Conservation (phyloP, 106 monocot genomes). For the Triglochin maritima region DNA sequence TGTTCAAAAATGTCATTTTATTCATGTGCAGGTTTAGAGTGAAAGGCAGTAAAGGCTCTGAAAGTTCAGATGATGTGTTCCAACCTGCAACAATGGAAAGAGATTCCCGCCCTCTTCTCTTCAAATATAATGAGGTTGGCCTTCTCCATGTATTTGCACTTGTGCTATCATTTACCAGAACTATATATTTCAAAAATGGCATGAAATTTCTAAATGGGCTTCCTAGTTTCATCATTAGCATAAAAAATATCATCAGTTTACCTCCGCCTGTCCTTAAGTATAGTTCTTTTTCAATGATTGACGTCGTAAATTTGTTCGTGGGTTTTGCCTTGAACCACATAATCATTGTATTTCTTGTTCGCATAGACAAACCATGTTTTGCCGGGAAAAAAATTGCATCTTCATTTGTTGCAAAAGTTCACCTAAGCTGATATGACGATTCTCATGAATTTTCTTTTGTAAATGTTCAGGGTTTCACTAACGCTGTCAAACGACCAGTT, state of each 20-base stretch:
- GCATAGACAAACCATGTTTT: not conserved
- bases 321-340: not conserved
- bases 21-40: slow-evolving; percentile 36
- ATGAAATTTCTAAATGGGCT: too few species aligned
- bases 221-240: too few species aligned
- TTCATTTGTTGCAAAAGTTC: not conserved
- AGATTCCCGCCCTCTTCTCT: slow-evolving; percentile 65
- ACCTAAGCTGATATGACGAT: not conserved
- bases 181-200: too few species aligned
- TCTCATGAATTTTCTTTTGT: not conserved
- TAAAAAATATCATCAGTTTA: too few species aligned
- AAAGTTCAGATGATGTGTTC: slow-evolving; percentile 6
- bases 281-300: too few species aligned
- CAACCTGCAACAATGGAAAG: slow-evolving; percentile 40
- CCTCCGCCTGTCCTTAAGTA: too few species aligned
- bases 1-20: too few species aligned
- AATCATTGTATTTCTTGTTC: too few species aligned
- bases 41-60: slow-evolving; percentile 24
- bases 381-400: not conserved
- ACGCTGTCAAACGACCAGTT: slow-evolving; percentile 84
- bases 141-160: not conserved
- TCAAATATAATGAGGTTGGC: slow-evolving; percentile 90
- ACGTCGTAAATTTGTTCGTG: too few species aligned
- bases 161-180: too few species aligned
- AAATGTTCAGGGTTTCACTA: slow-evolving; percentile 71